Evolutionary conservation across 2,329 filamentous ascomycete species (phyloP), one percentile per base, ranked within the genome.

Genomic region (Colletotrichum horii): DNA sequence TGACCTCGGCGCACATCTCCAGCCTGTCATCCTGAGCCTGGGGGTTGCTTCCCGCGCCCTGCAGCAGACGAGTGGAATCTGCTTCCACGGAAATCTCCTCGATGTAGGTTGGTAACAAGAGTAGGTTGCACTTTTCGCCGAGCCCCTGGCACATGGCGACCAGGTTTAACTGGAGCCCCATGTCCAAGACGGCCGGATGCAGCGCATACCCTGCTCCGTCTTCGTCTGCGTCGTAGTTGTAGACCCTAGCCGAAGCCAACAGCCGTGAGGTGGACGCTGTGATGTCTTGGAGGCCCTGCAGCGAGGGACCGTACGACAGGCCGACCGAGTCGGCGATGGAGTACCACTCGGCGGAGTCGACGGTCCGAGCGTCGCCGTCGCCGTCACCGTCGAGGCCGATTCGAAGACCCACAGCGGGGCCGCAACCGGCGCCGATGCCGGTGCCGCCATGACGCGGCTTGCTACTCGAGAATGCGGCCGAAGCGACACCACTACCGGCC

Each of bases 91-190:
- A n/a, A 26, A 56, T 24, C 65, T 67, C 65, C 43, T 55, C 19
- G 3, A 67, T n/a, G 43, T 24, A 38, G 30, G 19, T 67, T 56
- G 65, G 65, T 8, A 67, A 8, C 48, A 67, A 26, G 11, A 67
- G 65, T 24, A 56, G 16, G 48, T 67, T n/a, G 28, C 65, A 67
- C n/a, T 36, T 67, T 26, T 26, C 19, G 19, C 65, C 8, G 4
- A 67, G 65, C 28, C 65, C 65, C n/a, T 67, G 65, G 30, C 65
- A 67, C 65, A 68, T 68, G 66, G 66, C 66, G 30, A 68, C 66
- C 6, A 68, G 48, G 22, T 58, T 58, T 7, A 68, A 19, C 48
- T 68, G 66, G 14, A 68, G 30, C 14, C 28, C 28, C 66, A 26
- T 24, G 16, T 68, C 66, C 14, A 68, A n/a, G 9, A 68, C 14